Base-by-base conservation (phyloP, 129 eudicot genomes). In the Daucus carota region DNA sequence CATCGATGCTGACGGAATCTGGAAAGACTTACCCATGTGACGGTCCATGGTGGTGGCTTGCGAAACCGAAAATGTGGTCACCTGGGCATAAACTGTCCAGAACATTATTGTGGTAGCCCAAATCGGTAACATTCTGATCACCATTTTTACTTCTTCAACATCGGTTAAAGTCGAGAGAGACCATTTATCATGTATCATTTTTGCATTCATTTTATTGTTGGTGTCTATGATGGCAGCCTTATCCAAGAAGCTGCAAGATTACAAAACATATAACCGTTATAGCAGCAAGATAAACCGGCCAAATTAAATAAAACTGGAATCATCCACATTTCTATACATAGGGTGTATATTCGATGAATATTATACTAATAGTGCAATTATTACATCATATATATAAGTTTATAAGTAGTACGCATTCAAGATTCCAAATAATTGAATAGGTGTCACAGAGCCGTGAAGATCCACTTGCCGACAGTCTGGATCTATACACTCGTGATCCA, bases 31-130 rank as follows among this genome's bases (percentile, higher is more conserved):
- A 28, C 91, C 87, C 3, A 93, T 82, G 82, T 88, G 88, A 15
- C 98, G 89, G 82, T 93, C 84, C 98, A 93, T 86, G 73, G 96
- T 88, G 43, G 92, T 82, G 15, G 96, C 96, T 76, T 92, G 98
- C 18, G 94, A 85, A n/a, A 90, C 95, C 0, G 95, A 93, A 73
- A 93, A 93, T 24, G 98, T 93, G 28, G 90, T 86, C 95, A 88
- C 88, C 73, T 93, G 98, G 76, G 98, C 98, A 77, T 90, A 88
- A 66, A 90, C 84, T 0, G 96, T 90, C 93, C 96, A 90, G 47
- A 90, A 90, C 79, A 92, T 88, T 33, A 92, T 83, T 0, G 92
- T 86, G 6, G 98, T 88, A 34, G 89, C 96, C 98, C 98, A 90
- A 26, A 86, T 85, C 3, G 98, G 96, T n/a, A 93, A 73, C 96